Conservation (phyloP, 139 green algal genomes). For the Tetradesmus lagerheimii region DNA sequence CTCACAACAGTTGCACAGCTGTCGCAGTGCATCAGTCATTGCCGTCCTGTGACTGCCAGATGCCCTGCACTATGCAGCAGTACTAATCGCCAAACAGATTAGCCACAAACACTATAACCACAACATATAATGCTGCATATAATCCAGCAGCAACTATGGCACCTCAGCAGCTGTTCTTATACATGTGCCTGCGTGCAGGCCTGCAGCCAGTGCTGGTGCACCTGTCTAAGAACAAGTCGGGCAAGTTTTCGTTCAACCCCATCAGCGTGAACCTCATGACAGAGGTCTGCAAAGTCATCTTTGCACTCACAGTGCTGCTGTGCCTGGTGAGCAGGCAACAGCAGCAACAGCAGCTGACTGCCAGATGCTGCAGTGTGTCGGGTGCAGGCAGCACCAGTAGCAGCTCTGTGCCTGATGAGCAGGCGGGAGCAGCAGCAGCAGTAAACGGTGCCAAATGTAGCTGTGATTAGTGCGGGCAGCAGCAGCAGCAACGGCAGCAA, state of each 20-base stretch:
- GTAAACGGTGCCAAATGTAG: no score
- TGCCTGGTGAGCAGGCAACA: constrained; percentile 61
- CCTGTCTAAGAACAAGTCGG: constrained; percentile 88
- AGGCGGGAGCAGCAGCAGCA: neutral
- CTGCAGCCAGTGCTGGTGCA: constrained; percentile 97
- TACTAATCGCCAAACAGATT: no score
- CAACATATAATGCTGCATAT: neutral
- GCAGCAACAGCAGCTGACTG: neutral
- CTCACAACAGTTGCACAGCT: neutral
- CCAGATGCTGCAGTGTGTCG: no score
- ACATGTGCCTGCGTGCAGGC: constrained; percentile 53
- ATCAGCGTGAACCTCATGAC: constrained; percentile 94
- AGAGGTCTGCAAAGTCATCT: constrained; percentile 90
- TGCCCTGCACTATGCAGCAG: no score
- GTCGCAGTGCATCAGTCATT: neutral
- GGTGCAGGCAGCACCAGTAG: neutral
- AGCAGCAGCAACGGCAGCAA: neutral
- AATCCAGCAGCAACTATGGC: neutral
- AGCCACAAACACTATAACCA: neutral
- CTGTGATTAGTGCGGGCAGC: no score
- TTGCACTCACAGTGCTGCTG: constrained; percentile 88
- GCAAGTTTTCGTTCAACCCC: constrained; percentile 92
- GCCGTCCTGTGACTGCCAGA: no score
- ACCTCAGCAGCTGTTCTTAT: neutral
- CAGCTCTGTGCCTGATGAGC: constrained; percentile 73